A percentile compares a stretch with the other conserved stretches of the same genome.
Evolutionary conservation across 2,329 filamentous ascomycete species (phyloP).

Genomic region (Tetracladium maxilliforme): DNA sequence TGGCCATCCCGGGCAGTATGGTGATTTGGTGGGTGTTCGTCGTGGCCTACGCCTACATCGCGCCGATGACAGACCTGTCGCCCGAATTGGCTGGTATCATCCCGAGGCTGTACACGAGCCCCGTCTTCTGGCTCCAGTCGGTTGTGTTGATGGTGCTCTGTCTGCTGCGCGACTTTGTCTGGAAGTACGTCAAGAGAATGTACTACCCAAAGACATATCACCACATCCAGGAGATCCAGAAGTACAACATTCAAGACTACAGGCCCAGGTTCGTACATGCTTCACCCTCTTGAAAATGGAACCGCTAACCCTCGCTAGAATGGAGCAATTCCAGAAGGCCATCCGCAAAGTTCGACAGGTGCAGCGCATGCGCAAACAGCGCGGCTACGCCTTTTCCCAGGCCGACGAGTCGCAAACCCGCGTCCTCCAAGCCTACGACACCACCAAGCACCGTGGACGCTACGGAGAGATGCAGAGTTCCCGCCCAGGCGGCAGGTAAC

Average conservation of each 20-base stretch:
- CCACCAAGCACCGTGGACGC: constrained; percentile 75
- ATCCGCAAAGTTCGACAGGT: constrained; percentile 97
- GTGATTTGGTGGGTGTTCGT: constrained; percentile 83
- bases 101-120: constrained; percentile 63
- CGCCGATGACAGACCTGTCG: constrained; percentile 69
- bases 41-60: constrained; percentile 73
- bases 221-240: constrained; percentile 98
- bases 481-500: constrained; percentile 9
- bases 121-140: constrained; percentile 86
- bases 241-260: constrained; percentile 99
- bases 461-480: constrained; percentile 89
- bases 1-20: constrained; percentile 91
- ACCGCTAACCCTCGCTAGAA: constrained; percentile 35
- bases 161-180: constrained; percentile 76
- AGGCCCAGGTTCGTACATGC: constrained; percentile 58
- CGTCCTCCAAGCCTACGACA: constrained; percentile 94
- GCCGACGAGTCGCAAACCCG: constrained; percentile 93
- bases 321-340: constrained; percentile 99
- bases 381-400: constrained; percentile 95
- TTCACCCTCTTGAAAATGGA: constrained; percentile 3
- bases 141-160: constrained; percentile 68
- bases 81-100: constrained; percentile 77
- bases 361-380: constrained; percentile 97
- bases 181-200: constrained; percentile 98
- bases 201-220: constrained; percentile 93